These are phyloP conservation scores for Sanghuangporus weigelae DNA, from an alignment of 1,284 basidiomycete genomes.

Conservation along the genomic window DNA sequence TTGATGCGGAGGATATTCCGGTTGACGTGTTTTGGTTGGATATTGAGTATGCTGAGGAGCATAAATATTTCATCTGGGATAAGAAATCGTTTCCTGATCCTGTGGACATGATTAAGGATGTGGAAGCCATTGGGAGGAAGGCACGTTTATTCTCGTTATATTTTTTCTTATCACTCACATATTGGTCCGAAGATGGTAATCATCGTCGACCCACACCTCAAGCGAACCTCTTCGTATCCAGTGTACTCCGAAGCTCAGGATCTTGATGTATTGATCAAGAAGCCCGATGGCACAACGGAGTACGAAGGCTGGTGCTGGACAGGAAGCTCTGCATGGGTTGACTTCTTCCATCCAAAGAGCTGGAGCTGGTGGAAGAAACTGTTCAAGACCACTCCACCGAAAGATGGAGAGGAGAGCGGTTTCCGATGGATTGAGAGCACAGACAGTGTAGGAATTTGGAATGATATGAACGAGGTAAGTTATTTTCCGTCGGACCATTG, in stretches of 20 bases:
- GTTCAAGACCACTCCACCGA: slow-evolving; percentile 58
- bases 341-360: slow-evolving; percentile 89
- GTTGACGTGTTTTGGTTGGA: slow-evolving; percentile 99
- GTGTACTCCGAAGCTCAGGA: slow-evolving; percentile 86
- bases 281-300: slow-evolving; percentile 71
- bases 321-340: slow-evolving; percentile 92
- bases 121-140: slow-evolving; percentile 84
- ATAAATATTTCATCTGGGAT: slow-evolving; percentile 99
- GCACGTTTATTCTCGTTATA: slow-evolving; percentile 32
- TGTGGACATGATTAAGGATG: slow-evolving; percentile 86
- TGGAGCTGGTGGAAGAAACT: slow-evolving; percentile 91
- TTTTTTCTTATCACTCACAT: not conserved
- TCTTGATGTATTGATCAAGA: slow-evolving; percentile 78
- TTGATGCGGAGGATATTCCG: slow-evolving; percentile 92
- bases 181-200: slow-evolving; percentile 28
- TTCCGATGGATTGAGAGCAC: slow-evolving; percentile 78
- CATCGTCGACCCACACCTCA: slow-evolving; percentile 96
- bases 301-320: slow-evolving; percentile 99
- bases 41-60: slow-evolving; percentile 92
- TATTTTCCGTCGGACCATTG: slow-evolving; percentile 4
- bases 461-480: slow-evolving; percentile 97
- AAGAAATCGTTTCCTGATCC: slow-evolving; percentile 90
- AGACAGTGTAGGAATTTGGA: slow-evolving; percentile 88
- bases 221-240: slow-evolving; percentile 76
- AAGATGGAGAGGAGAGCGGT: slow-evolving; percentile 38